Percentiles rank a stretch among this genome's conserved stretches.
These are phyloP conservation scores for Dioscorea alata DNA, from an alignment of 106 monocot genomes.

Conservation along the genomic window DNA sequence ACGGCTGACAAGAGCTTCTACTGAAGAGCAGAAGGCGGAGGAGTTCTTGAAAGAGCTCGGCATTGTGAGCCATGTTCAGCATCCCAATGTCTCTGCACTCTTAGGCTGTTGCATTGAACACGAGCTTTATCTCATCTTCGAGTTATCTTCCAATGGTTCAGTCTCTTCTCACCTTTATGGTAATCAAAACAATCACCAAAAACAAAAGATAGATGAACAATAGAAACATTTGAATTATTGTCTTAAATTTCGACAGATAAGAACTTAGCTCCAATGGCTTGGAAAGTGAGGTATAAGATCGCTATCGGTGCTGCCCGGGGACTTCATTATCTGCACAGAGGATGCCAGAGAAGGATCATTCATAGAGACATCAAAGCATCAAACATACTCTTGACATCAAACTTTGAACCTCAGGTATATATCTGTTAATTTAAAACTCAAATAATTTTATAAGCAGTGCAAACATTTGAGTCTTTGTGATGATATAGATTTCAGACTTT, in stretches of 20 bases:
- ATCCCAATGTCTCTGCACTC: slow-evolving; percentile 45
- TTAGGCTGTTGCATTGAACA: slow-evolving; percentile 58
- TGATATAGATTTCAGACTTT: slow-evolving; percentile 13
- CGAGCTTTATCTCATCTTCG: slow-evolving; percentile 52
- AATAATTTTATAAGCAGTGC: not conserved
- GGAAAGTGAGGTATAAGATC: slow-evolving; percentile 12
- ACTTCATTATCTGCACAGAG: slow-evolving; percentile 11
- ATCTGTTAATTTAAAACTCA: too few species aligned
- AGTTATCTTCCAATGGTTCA: slow-evolving; percentile 57
- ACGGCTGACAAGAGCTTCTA: slow-evolving; percentile 31
- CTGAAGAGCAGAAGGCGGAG: slow-evolving; percentile 53
- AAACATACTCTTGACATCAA: slow-evolving; percentile 4
- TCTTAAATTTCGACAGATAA: not conserved
- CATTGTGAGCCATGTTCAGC: slow-evolving; percentile 44
- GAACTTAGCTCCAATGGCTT: slow-evolving; percentile 7
- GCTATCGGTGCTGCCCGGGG: slow-evolving; percentile 4
- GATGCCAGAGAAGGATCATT: slow-evolving; percentile 17
- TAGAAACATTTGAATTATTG: too few species aligned
- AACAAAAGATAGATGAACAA: too few species aligned
- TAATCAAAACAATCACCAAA: slow-evolving; percentile 1
- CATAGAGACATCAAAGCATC: slow-evolving; percentile 20
- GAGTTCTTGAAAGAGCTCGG: slow-evolving; percentile 69
- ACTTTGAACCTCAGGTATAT: slow-evolving; percentile 18
- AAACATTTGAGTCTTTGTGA: not conserved
- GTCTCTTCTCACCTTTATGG: slow-evolving; percentile 57